Evolutionary conservation across 129 eudicot species (phyloP).

Genomic region (Flaveria bidentis): DNA sequence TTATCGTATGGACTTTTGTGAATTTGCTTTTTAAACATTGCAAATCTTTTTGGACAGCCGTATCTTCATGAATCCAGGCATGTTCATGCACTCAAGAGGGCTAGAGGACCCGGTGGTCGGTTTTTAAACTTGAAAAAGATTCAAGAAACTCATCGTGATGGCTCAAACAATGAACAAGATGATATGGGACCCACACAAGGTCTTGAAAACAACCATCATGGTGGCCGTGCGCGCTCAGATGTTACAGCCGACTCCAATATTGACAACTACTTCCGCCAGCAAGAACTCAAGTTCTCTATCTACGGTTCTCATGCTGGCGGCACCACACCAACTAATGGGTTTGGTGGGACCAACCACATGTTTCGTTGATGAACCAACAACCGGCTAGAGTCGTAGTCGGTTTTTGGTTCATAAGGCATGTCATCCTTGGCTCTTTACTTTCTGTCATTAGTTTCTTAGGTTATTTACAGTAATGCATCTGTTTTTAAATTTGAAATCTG

Average conservation of each 20-base stretch:
- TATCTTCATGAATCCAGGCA: constrained; percentile 89
- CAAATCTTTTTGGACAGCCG: constrained; percentile 46
- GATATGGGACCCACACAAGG: constrained; percentile 16
- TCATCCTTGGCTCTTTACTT: constrained; percentile 88
- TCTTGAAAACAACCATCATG: constrained; percentile 11
- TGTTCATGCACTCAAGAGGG: constrained; percentile 76
- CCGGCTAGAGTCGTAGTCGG: neutral
- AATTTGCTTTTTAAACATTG: neutral
- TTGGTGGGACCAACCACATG: constrained; percentile 43
- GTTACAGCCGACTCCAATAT: constrained; percentile 38
- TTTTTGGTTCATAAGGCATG: constrained; percentile 60
- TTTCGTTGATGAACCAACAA: constrained; percentile 38
- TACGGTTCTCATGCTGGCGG: constrained; percentile 37
- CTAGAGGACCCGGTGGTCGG: constrained; percentile 83
- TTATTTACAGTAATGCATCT: constrained; percentile 10
- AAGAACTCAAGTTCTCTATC: constrained; percentile 45
- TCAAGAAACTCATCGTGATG: constrained; percentile 36
- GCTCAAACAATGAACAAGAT: constrained; percentile 30
- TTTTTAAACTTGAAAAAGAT: constrained; percentile 59
- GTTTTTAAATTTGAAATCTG: neutral
- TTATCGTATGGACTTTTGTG: too few relatives aligned
- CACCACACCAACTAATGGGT: constrained; percentile 26
- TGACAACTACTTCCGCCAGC: constrained; percentile 39
- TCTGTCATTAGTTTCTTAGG: constrained; percentile 32
- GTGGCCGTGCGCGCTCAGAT: constrained; percentile 40